Evolutionary conservation across 305 asterid genomes (phyloP).

Genomic region (Petunia hybrid): DNA sequence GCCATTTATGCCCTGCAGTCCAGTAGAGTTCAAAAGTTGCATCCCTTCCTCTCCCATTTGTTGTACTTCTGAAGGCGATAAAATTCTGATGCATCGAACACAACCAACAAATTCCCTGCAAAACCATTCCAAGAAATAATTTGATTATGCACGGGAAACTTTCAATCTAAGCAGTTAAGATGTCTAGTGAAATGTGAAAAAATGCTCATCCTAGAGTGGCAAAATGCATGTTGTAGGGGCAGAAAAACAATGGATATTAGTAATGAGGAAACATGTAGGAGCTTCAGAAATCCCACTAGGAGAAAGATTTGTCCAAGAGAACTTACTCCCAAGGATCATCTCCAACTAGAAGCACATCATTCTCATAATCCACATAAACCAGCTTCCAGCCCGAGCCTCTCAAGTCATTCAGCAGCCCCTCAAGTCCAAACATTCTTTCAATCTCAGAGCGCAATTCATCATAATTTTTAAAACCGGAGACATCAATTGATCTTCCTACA

Average conservation of each 20-base stretch:
- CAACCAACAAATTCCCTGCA: constrained; percentile 88
- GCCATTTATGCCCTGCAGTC: constrained; percentile 51
- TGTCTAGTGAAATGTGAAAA: not conserved
- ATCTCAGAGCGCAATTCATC: constrained; percentile 79
- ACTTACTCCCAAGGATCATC: constrained; percentile 99
- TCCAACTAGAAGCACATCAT: constrained; percentile 90
- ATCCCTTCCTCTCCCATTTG: constrained; percentile 97
- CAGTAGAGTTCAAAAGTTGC: constrained; percentile 79
- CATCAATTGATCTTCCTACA: constrained; percentile 94
- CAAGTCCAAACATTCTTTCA: constrained; percentile 91
- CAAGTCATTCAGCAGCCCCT: constrained; percentile 74
- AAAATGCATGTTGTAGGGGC: not conserved
- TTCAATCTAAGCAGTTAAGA: not conserved
- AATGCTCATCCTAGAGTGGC: not conserved
- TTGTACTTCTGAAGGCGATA: constrained; percentile 85
- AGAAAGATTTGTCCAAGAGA: not conserved
- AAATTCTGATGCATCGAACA: constrained; percentile 79
- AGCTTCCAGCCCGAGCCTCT: constrained; percentile 85
- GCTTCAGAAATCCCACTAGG: not conserved
- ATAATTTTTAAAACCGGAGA: constrained; percentile 73
- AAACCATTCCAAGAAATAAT: not conserved
- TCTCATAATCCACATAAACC: constrained; percentile 87
- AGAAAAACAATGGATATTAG: not conserved
- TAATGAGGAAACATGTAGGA: not conserved
- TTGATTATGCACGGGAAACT: not conserved